Conservation (phyloP, 2,329 filamentous ascomycete genomes). For the Curvularia sp. region DNA sequence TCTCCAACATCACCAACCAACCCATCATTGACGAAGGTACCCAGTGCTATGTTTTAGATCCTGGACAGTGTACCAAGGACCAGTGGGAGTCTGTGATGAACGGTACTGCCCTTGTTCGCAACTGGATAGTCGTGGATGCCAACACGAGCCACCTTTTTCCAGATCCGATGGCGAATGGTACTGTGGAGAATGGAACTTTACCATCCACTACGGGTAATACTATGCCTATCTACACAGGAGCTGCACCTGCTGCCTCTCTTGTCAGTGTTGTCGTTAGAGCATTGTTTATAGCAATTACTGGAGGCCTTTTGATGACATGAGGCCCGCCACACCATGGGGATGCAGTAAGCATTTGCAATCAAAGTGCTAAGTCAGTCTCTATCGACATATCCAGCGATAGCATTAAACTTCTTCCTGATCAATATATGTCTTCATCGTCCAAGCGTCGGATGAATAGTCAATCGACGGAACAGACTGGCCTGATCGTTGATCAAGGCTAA, state of each 20-base stretch:
- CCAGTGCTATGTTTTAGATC: conserved; percentile 45
- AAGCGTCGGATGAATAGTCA: too few species aligned
- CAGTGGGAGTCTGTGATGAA: conserved; percentile 46
- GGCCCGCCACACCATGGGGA: too few species aligned
- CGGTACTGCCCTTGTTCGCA: conserved; percentile 40
- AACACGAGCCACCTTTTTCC: conserved; percentile 45
- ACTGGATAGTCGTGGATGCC: conserved; percentile 47
- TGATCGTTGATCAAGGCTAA: background rate
- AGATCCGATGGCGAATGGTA: conserved; percentile 30
- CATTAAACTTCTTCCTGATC: background rate
- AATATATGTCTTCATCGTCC: too few species aligned
- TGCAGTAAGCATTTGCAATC: background rate
- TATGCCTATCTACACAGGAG: conserved; percentile 14
- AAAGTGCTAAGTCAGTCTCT: background rate
- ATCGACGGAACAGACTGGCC: background rate
- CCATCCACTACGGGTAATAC: background rate
- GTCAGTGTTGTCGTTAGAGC: conserved; percentile 14
- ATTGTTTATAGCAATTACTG: conserved; percentile 18
- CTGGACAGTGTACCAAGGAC: conserved; percentile 39
- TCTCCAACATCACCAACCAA: conserved; percentile 56
- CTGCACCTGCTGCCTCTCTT: conserved; percentile 13
- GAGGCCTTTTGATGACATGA: conserved; percentile 22
- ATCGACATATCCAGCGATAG: background rate
- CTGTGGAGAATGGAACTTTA: conserved; percentile 17
- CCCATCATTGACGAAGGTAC: conserved; percentile 51